Conservation (phyloP, 2,329 filamentous ascomycete species). For the Alternaria triticina region DNA sequence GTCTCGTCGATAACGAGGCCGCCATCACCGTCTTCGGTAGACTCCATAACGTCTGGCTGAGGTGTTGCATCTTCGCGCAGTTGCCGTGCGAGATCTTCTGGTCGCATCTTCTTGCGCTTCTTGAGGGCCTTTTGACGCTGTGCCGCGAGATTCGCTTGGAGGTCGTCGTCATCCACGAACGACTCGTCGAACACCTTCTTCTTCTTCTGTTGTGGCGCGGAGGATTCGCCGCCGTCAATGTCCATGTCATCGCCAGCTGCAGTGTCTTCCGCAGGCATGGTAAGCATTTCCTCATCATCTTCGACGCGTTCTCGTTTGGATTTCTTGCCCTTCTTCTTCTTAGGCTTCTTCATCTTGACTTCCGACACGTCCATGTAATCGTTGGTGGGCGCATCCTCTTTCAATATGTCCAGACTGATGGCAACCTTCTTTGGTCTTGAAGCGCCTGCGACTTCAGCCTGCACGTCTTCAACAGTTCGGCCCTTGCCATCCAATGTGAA, state of each 20-base stretch:
- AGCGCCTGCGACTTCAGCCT: slow-evolving; percentile 62
- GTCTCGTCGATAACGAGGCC: slow-evolving; percentile 96
- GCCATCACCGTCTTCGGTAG: slow-evolving; percentile 64
- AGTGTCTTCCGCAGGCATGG: slow-evolving; percentile 42
- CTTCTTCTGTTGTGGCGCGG: slow-evolving; percentile 55
- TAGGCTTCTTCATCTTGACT: slow-evolving; percentile 80
- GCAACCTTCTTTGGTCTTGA: slow-evolving; percentile 68
- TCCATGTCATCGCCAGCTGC: slow-evolving; percentile 67
- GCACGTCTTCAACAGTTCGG: slow-evolving; percentile 66
- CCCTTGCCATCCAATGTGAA: slow-evolving; percentile 87
- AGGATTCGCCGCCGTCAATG: slow-evolving; percentile 61
- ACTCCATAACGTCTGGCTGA: slow-evolving; percentile 59
- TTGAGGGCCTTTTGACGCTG: slow-evolving; percentile 85
- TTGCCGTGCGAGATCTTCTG: slow-evolving; percentile 85
- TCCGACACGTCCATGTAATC: slow-evolving; percentile 89
- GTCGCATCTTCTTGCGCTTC: slow-evolving; percentile 85
- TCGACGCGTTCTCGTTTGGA: slow-evolving; percentile 48
- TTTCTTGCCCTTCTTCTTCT: slow-evolving; percentile 43
- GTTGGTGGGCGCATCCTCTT: slow-evolving; percentile 71
- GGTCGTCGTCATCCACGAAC: slow-evolving; percentile 89
- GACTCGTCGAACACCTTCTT: slow-evolving; percentile 72
- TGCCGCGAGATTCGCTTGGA: slow-evolving; percentile 84
- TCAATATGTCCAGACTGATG: slow-evolving; percentile 76
- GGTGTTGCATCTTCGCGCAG: slow-evolving; percentile 68
- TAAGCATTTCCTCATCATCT: slow-evolving; percentile 66